Base-by-base conservation (phyloP, 257 asterid genomes). In the Salvia rosmarinus region DNA sequence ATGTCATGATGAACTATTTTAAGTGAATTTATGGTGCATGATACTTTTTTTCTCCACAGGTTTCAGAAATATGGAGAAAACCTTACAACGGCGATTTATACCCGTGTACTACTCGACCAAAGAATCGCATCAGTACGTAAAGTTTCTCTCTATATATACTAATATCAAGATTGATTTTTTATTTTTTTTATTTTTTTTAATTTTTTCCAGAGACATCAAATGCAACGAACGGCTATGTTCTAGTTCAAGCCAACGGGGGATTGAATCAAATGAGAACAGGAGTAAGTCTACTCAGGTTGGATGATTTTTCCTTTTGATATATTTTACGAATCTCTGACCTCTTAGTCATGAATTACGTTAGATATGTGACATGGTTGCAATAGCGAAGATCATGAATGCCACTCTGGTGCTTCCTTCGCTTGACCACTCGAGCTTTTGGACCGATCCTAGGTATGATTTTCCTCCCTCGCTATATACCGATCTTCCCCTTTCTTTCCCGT, bases 281-380 rank as follows among this genome's bases (percentile, higher is more conserved):
- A 75, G 95, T 86, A 60, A 70, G 83, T 76, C n/a, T n/a, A n/a
- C n/a, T n/a, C n/a, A n/a, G n/a, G n/a, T n/a, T n/a, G n/a, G n/a
- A n/a, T n/a, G n/a, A n/a, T n/a, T n/a, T n/a, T n/a, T n/a, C n/a
- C n/a, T n/a, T 39, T 42, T 6, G 12, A 12, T 12, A 16, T 55
- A 28, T 9, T 8, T 14, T 49, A 23, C 28, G n/a, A n/a, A n/a
- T n/a, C n/a, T n/a, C n/a, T n/a, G n/a, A n/a, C n/a, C n/a, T n/a
- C n/a, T n/a, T n/a, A n/a, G n/a, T n/a, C n/a, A 39, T 42, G 40
- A 57, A 30, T 39, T 28, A 64, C 3, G 35, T 46, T 74, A 89
- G 96, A 87, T 89, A 82, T 89, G 93, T 47, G 96, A 89, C 64
- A 89, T 89, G 91, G 91, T 87, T 52, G 87, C 96, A 0, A 59